Evolutionary conservation across 106 monocot species (phyloP), one percentile per base, ranked within the genome.

Genomic region (Acorus gramineus): DNA sequence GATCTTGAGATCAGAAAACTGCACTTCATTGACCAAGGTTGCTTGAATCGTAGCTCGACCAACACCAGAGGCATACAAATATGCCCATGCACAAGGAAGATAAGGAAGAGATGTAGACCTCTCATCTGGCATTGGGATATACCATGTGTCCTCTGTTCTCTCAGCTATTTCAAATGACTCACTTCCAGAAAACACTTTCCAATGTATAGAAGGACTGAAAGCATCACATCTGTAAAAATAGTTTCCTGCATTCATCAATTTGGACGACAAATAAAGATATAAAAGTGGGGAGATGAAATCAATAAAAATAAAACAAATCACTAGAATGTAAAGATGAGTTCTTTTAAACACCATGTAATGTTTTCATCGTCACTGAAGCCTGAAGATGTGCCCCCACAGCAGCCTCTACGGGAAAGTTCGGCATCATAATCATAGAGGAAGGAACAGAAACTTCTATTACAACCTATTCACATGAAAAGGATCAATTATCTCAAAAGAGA

Each of bases 401-500:
- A 12, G 65, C 83, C 68, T 98, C 98, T 9, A 87, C 85, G 71
- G 98, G 92, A 69, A 85, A 85, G 49, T 69, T 60, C 28, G 78
- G 83, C 66, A 90, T 53, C 73, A 98, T 68, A 57, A 67, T 54
- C 75, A 92, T 81, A 49, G 81, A 79, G 43, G 76, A 72, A 69
- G 98, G 98, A 71, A 80, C 11, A 12, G 85, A 83, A 53, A 92
- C 88, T 65, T 88, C 85, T 73, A 98, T 69, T 43, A 73, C 57
- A 53, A 93, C 76, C 93, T 93, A 69, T 44, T 7, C 11, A 28
- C 28, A 28, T 46, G 6, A 65, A 68, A 47, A 42, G 52, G 44
- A 28, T 28, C 28, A 28, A 28, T 28, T 28, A 28, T 28, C 28
- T 28, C 0, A 28, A 28, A 28, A 28, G 28, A 28, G 28, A 28